A percentile compares a stretch with the other conserved stretches of the same genome.
Conservation (phyloP, 345 rosid species). For the Brassica carinata region DNA sequence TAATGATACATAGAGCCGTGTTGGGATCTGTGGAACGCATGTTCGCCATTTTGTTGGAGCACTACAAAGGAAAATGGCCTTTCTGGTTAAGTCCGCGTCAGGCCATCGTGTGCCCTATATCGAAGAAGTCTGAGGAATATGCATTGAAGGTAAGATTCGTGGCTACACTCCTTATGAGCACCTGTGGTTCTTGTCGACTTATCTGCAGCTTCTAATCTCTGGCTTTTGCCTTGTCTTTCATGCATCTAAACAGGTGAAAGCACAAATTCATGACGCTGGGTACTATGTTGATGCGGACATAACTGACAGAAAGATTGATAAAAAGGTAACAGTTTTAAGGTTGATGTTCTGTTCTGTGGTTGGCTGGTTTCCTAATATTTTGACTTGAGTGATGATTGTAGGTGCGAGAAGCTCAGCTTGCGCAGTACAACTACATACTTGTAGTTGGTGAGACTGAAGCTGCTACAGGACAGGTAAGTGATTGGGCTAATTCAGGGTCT, state of each 20-base stretch:
- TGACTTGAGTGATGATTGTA: conserved; percentile 43
- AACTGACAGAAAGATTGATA: conserved; percentile 87
- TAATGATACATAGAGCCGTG: conserved; percentile 95
- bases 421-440: conserved; percentile 89
- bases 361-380: conserved; percentile 1
- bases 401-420: conserved; percentile 96
- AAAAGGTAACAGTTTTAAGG: conserved; percentile 58
- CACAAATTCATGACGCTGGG: conserved; percentile 70
- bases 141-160: conserved; percentile 59
- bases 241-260: conserved; percentile 54
- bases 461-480: conserved; percentile 73
- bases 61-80: conserved; percentile 99
- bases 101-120: conserved; percentile 96
- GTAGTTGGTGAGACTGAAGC: conserved; percentile 94
- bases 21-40: conserved; percentile 97
- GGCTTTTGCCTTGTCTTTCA: conserved; percentile 31
- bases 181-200: neutral
- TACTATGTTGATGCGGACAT: conserved; percentile 77
- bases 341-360: conserved; percentile 13
- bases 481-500: neutral
- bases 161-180: conserved; percentile 7
- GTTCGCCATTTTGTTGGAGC: conserved; percentile 92
- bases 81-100: conserved; percentile 99
- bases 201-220: conserved; percentile 10
- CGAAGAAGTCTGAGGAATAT: conserved; percentile 77